Base-by-base conservation (phyloP, 2,329 filamentous ascomycete species). In the Fusarium temperatum region DNA sequence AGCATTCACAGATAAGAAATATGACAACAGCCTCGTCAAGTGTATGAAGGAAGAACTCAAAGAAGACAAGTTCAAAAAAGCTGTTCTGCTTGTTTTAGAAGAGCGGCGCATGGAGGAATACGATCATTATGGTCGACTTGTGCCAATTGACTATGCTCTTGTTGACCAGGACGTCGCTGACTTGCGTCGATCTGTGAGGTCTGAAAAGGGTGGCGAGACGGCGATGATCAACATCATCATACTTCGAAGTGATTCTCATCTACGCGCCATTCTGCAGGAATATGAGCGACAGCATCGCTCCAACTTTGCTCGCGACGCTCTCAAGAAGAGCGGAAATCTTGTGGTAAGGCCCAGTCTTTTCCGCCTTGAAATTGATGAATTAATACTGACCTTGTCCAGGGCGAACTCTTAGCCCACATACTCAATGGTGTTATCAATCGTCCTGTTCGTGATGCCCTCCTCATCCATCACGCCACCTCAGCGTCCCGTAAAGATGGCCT, bases 371-470 rank as follows among this genome's bases (percentile, higher is more conserved):
- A 32, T 32, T 36, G 26, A 44, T 50, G 35, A 32, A 42, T 36
- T n/a, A 13, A 47, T 66, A n/a, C 61, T 70, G 53, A 73, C 63
- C 32, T n/a, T 44, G 15, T 38, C 39, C 51, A 98, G 95, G 96
- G 96, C 73, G 96, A 99, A 85, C 91, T 97, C 26, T 90, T 98
- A 42, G 94, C 95, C 1, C 96, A 98, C 83, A 94, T 98, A 77
- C 92, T 99, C 79, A 98, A 98, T 84, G 96, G 96, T 78, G 91
- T 97, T 65, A 97, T 98, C 85, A 98, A 98, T 85, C 93, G 93
- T 67, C 95, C 96, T 11, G 94, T 97, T 72, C 94, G 96, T 63
- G 96, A 98, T 82, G 94, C 96, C 7, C 88, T 98, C 42, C 91
- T 98, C 6, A 87, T 99, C 4, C 92, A 97, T 82, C 96, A 98